phyloP scores from a whole-genome alignment of 768 basidiomycete genomes.

The Pholiota microspora region DNA sequence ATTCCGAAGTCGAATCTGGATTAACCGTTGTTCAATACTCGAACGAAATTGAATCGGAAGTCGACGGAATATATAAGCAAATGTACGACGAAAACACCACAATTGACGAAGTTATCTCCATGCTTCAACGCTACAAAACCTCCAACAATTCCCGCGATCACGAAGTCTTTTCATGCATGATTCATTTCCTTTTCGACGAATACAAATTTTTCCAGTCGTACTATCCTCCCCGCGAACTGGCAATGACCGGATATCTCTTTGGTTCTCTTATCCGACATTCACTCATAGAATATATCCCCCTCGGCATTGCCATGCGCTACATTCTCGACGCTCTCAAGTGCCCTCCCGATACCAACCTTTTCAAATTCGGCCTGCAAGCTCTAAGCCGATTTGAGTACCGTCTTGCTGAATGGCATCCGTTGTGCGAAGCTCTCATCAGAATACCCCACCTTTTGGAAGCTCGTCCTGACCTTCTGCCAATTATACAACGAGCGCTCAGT shows the following conservation, averaged over 20 bases:
- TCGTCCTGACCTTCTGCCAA: constrained; percentile 76
- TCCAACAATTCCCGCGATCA: constrained; percentile 85
- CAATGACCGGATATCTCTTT: constrained; percentile 95
- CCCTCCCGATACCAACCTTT: constrained; percentile 87
- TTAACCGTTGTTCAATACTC: constrained; percentile 87
- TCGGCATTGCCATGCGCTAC: constrained; percentile 95
- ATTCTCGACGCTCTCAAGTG: constrained; percentile 92
- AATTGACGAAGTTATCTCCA: constrained; percentile 90
- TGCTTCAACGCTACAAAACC: constrained; percentile 83
- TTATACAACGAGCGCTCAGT: constrained; percentile 69
- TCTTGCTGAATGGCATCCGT: constrained; percentile 87
- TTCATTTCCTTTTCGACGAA: constrained; percentile 99
- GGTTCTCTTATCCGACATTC: constrained; percentile 94
- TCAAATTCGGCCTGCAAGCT: constrained; percentile 94
- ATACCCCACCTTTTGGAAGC: constrained; percentile 86
- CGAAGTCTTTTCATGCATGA: constrained; percentile 99
- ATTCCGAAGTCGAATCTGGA: constrained; percentile 86
- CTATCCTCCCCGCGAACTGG: constrained; percentile 90
- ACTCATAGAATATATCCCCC: constrained; percentile 90
- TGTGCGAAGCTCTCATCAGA: constrained; percentile 85
- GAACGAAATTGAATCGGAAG: constrained; percentile 87
- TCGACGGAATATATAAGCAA: constrained; percentile 93
- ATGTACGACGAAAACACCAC: constrained; percentile 97
- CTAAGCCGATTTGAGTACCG: constrained; percentile 84
- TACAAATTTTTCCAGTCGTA: constrained; percentile 99